Evolutionary conservation across 108 stramenopile genomes (phyloP), one percentile per base, ranked within the genome.

Genomic region (Cylindrotheca fusiformis): DNA sequence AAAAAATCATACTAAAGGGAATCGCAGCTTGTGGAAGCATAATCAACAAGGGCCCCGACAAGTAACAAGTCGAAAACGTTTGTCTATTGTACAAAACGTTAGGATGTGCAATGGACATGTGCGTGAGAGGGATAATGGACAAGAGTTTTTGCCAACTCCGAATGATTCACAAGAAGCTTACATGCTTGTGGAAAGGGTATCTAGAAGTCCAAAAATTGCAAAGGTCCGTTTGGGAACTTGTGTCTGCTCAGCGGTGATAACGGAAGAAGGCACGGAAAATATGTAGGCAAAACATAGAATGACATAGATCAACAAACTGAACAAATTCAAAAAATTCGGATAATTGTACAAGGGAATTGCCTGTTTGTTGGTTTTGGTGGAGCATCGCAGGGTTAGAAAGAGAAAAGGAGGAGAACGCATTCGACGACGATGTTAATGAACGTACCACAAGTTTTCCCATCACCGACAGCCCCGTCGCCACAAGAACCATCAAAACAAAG

Each of bases 281-380:
- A 95, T 89, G 21, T 96, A 80, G 75, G 91, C n/a, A n/a, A n/a
- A 97, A 33, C 93, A 62, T 51, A 85, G 69, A 48, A 84, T 90
- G 55, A 76, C 76, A 30, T 95, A 78, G 25, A 97, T n/a, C n/a
- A n/a, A n/a, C n/a, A n/a, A n/a, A n/a, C n/a, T n/a, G n/a, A n/a
- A n/a, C n/a, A n/a, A 58, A 63, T 92, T 94, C 49, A 96, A 75
- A 58, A 91, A 93, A 49, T 85, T 91, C n/a, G 97, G 97, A 80
- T 97, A 97, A 69, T 96, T 95, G 67, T 75, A 78, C 95, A 97
- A 94, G 26, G 97, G 97, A 49, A 93, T 67, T 8, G 97, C 91
- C 63, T 96, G n/a, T n/a, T n/a, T n/a, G n/a, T n/a, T n/a, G n/a
- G n/a, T n/a, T n/a, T n/a, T n/a, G n/a, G n/a, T n/a, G n/a, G n/a